phyloP scores from a whole-genome alignment of 2,329 filamentous ascomycete species.

The Phialemonium atrogriseum region DNA sequence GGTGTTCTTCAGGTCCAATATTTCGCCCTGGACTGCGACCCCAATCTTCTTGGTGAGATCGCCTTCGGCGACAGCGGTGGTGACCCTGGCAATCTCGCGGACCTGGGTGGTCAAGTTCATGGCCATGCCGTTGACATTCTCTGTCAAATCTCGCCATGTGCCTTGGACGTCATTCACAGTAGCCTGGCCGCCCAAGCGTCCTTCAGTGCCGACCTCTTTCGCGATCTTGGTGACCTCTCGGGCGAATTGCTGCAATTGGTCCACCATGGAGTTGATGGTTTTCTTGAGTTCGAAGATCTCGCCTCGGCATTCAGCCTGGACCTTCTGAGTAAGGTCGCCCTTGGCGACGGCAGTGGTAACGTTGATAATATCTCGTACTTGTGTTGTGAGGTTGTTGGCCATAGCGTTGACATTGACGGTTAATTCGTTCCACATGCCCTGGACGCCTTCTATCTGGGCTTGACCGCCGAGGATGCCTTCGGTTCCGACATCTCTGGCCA shows the following conservation, averaged over 20 bases:
- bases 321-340: slow-evolving; percentile 93
- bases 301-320: slow-evolving; percentile 84
- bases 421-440: slow-evolving; percentile 83
- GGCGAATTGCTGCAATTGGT: slow-evolving; percentile 93
- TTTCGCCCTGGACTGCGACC: slow-evolving; percentile 88
- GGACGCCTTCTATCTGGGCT: slow-evolving; percentile 73
- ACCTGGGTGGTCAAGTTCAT: slow-evolving; percentile 98
- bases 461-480: slow-evolving; percentile 77
- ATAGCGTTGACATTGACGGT: slow-evolving; percentile 83
- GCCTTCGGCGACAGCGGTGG: slow-evolving; percentile 87
- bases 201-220: slow-evolving; percentile 92
- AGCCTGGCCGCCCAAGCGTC: slow-evolving; percentile 86
- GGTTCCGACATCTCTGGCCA: slow-evolving; percentile 76
- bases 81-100: slow-evolving; percentile 93
- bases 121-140: slow-evolving; percentile 97
- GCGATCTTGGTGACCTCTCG: slow-evolving; percentile 95
- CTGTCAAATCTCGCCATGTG: slow-evolving; percentile 93
- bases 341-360: slow-evolving; percentile 65
- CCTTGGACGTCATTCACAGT: slow-evolving; percentile 94
- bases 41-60: slow-evolving; percentile 95
- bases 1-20: slow-evolving; percentile 88
- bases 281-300: slow-evolving; percentile 94
- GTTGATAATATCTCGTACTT: slow-evolving; percentile 91
- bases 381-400: slow-evolving; percentile 79
- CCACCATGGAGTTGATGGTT: slow-evolving; percentile 99